These are phyloP conservation scores for Sphagnum magellanicum DNA, from an alignment of 228 moss, liverwort and hornwort genomes.

Conservation along the genomic window DNA sequence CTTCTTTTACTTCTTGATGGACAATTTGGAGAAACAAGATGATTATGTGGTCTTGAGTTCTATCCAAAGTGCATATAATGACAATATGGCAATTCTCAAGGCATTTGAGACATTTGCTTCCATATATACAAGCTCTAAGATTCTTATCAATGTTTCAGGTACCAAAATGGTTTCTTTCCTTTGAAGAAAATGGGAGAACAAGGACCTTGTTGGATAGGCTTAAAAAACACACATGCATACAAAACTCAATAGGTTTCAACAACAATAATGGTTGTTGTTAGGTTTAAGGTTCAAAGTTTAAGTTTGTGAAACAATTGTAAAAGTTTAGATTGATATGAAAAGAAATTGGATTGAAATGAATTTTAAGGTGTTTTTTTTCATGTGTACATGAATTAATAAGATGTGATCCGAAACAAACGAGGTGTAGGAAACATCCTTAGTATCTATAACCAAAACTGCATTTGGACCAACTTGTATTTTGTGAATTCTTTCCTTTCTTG, in stretches of 20 bases:
- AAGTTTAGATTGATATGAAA: not conserved
- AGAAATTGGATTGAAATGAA: not conserved
- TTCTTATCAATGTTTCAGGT: conserved; percentile 47
- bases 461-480: conserved; percentile 76
- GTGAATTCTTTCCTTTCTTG: conserved; percentile 27
- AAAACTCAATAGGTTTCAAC: not conserved
- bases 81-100: conserved; percentile 52
- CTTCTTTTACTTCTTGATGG: no score
- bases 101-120: conserved; percentile 35
- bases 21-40: no score
- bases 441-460: conserved; percentile 50
- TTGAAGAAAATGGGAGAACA: conserved; percentile 14
- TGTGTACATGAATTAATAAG: not conserved
- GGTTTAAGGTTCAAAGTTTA: not conserved
- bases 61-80: conserved; percentile 25
- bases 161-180: conserved; percentile 8
- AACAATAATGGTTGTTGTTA: not conserved
- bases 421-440: conserved; percentile 79
- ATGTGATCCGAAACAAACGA: conserved; percentile 8
- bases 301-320: not conserved
- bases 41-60: conserved; percentile 9
- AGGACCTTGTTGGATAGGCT: not conserved
- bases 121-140: conserved; percentile 59
- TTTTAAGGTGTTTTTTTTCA: not conserved
- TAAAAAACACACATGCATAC: not conserved